Evolutionary conservation across 2,329 filamentous ascomycete genomes (phyloP), one percentile per base, ranked within the genome.

Genomic region (Trichoderma brevicompactum): DNA sequence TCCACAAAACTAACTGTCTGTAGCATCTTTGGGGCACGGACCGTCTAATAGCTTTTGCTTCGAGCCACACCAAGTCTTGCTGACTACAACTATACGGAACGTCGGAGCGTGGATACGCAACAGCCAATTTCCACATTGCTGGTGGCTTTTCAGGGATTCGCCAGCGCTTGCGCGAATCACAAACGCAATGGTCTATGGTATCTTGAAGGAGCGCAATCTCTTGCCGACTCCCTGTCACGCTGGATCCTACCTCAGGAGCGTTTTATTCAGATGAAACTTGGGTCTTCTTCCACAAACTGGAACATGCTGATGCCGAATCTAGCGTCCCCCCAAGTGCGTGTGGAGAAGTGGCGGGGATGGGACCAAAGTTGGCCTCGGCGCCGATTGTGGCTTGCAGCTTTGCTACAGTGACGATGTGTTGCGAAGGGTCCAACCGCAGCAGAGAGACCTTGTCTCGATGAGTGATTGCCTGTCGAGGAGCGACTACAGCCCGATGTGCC

Each of bases 331-430:
- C 48, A n/a, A 34, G 60, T 63, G 60, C 60, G 60, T 54, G 60
- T 63, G 60, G 60, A 63, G 60, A 46, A 46, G 49, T 28, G 49
- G 60, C 49, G 56, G 56, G 34, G 60, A 63, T 63, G 60, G 49
- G 28, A 63, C 60, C 60, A 63, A 40, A 63, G 50, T 53, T 40
- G 40, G 60, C 40, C 15, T 17, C 38, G 60, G 60, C 41, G 28
- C 49, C 60, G 49, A 36, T 38, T 38, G 49, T 46, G 60, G 44
- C 12, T 49, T 63, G 48, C 38, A 36, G 28, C 38, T 41, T 41
- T 9, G 17, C 5, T 34, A 38, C 36, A 44, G 48, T 23, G 38
- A 49, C 23, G 41, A 23, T 48, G 34, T 28, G 48, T 19, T 53
- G 32, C 41, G 23, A 19, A 17, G 34, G 32, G 56, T 53, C 59